Evolutionary conservation across 371 early-diverging fungal genomes (phyloP).

Genomic region (Mortierella sp.): DNA sequence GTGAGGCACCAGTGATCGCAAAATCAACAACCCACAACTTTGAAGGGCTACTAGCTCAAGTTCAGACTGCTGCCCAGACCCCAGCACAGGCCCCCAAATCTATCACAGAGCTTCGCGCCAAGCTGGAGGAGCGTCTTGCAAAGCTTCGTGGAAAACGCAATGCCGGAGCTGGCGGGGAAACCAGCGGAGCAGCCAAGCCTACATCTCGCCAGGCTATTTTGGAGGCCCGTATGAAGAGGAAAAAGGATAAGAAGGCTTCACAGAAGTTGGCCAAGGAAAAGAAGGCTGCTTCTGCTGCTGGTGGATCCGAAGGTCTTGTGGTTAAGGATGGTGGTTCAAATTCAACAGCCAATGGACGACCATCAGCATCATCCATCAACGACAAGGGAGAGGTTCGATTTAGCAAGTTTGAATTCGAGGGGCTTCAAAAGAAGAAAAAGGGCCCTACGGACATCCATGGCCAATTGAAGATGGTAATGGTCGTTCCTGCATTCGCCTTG

Average conservation of each 20-base stretch:
- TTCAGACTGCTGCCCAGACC: conserved; percentile 33
- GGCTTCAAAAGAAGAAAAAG: conserved; percentile 73
- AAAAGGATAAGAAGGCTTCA: conserved; percentile 75
- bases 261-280: conserved; percentile 78
- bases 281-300: conserved; percentile 52
- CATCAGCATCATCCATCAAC: conserved; percentile 63
- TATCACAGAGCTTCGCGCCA: conserved; percentile 74
- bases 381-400: conserved; percentile 73
- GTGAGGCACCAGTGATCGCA: conserved; percentile 48
- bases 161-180: conserved; percentile 55
- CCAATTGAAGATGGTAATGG: conserved; percentile 72
- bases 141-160: conserved; percentile 77
- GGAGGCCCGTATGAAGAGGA: conserved; percentile 80
- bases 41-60: conserved; percentile 49
- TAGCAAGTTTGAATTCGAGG: conserved; percentile 78
- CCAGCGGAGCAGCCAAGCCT: conserved; percentile 55
- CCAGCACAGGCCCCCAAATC: conserved; percentile 55
- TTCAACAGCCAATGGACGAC: conserved; percentile 42
- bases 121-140: conserved; percentile 78
- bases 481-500: neutral
- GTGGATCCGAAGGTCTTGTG: conserved; percentile 58
- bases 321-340: conserved; percentile 58
- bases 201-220: conserved; percentile 80
- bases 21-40: conserved; percentile 53
- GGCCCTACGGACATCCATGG: conserved; percentile 79